Percentiles rank a stretch among this genome's conserved stretches.
phyloP scores from a whole-genome alignment of 225 moss, liverwort and hornwort genomes.

The Anthoceros angustus region DNA sequence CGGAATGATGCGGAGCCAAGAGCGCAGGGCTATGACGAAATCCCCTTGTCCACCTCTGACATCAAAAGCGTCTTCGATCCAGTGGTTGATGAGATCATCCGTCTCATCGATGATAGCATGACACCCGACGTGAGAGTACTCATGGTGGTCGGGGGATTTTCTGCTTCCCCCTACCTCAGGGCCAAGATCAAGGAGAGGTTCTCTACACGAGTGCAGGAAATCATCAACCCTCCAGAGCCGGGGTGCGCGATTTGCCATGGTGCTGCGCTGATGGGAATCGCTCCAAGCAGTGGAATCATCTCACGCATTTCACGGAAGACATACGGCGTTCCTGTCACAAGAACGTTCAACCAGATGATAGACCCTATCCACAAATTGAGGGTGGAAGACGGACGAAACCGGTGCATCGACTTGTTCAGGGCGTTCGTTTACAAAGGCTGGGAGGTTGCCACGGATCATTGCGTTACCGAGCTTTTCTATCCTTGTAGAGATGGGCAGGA shows the following conservation, averaged over 20 bases:
- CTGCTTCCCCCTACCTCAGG: conserved; percentile 42
- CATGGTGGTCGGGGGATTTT: conserved; percentile 48
- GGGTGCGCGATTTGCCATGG: conserved; percentile 41
- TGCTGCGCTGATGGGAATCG: conserved; percentile 27
- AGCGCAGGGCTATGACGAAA: too few species aligned
- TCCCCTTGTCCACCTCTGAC: conserved; percentile 13
- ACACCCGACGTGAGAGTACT: conserved; percentile 17
- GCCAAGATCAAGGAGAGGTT: conserved; percentile 29
- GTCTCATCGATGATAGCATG: conserved; percentile 24
- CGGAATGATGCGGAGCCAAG: too few species aligned
- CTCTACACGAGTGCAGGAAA: conserved; percentile 11
- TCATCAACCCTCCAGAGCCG: conserved; percentile 34
- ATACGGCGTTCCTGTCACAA: conserved; percentile 20
- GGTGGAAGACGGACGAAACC: not conserved
- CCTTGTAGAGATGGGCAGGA: not conserved
- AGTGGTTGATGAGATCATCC: conserved; percentile 20
- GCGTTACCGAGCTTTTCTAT: not conserved
- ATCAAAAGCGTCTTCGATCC: conserved; percentile 33
- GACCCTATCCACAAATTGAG: not conserved
- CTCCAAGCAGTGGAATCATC: conserved; percentile 18
- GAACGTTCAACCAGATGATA: conserved; percentile 14
- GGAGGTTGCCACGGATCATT: conserved; percentile 11
- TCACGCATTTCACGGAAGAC: conserved; percentile 33
- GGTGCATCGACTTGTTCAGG: not conserved
- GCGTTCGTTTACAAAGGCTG: conserved; percentile 6